Evolutionary conservation across 2,329 filamentous ascomycete genomes (phyloP), one percentile per base, ranked within the genome.

Genomic region (Pseudogymnoascus sp.): DNA sequence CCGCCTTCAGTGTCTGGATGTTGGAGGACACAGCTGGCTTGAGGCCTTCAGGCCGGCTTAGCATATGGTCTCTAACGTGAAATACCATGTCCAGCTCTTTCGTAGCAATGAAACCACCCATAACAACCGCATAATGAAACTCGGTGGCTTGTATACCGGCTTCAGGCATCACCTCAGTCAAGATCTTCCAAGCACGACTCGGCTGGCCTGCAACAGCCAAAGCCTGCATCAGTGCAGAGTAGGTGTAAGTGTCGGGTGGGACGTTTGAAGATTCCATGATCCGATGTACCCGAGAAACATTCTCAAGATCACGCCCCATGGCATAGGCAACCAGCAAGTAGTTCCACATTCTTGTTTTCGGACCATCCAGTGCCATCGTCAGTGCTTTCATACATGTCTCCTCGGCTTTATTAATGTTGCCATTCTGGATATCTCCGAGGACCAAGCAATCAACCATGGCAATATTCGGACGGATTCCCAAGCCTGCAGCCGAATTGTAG

Each of bases 281-380:
- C 31, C 76, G 75, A 68, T 86, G 83, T 2, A 85, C 73, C 62
- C 79, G 77, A 67, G 82, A 79, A 14, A 83, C 79, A n/a, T 78
- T 79, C 21, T 78, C 73, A 28, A 86, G 70, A 66, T 89, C 81
- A 63, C 88, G 83, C 6, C 83, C 81, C 63, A 84, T 77, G 6
- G 90, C 90, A 73, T 92, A 83, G 66, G 88, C 84, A 64, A 83
- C 80, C 4, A 97, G 78, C 34, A 97, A 77, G 62, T 85, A 81
- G 72, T 97, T 96, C 90, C 90, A 97, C 71, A 92, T 84, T 34
- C 81, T 78, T 1, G 86, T 86, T 21, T 82, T 78, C 1, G 81
- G 78, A 1, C 85, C 81, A 16, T 79, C 73, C 0, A 85, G 73
- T 13, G 79, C 77, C 66, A 80, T 78, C 11, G 76, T 75, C 21